Conservation (phyloP, 805 yeast species). For the Naumovozyma castellii region DNA sequence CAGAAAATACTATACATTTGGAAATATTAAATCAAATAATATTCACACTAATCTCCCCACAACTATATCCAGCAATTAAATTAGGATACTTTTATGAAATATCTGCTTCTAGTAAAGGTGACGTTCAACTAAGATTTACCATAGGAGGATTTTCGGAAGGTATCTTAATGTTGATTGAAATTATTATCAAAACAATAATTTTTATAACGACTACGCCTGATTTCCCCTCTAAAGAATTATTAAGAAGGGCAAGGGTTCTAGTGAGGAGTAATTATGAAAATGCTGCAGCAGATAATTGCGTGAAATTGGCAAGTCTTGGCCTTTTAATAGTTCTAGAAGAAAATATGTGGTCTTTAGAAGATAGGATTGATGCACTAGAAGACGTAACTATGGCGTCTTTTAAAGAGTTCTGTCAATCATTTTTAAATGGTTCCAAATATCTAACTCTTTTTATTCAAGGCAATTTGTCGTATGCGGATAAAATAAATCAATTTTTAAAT, state of each 20-base stretch:
- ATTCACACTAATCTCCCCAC: constrained; percentile 32
- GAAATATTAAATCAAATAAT: constrained; percentile 47
- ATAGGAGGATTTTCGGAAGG: constrained; percentile 44
- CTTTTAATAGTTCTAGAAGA: constrained; percentile 46
- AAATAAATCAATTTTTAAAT: constrained; percentile 19
- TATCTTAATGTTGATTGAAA: constrained; percentile 28
- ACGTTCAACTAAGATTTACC: constrained; percentile 42
- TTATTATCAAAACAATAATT: constrained; percentile 30
- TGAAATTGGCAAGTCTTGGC: constrained; percentile 42
- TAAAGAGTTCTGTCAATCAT: constrained; percentile 19
- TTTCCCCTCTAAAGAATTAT: constrained; percentile 26
- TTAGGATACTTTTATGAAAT: constrained; percentile 51
- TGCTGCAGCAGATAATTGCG: constrained; percentile 36
- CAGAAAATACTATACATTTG: constrained; percentile 36
- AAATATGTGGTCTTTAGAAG: constrained; percentile 44
- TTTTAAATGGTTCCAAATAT: constrained; percentile 27
- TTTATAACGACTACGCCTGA: constrained; percentile 10
- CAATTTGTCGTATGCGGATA: constrained; percentile 28
- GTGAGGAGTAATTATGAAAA: constrained; percentile 40
- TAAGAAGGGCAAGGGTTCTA: constrained; percentile 39
- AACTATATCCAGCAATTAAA: constrained; percentile 45
- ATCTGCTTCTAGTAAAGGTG: constrained; percentile 45
- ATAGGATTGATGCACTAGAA: constrained; percentile 48
- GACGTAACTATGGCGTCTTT: constrained; percentile 34
- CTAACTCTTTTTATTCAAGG: constrained; percentile 45